Evolutionary conservation across 805 yeast species (phyloP), one percentile per base, ranked within the genome.

Genomic region (Metschnikowia peoriensis): DNA sequence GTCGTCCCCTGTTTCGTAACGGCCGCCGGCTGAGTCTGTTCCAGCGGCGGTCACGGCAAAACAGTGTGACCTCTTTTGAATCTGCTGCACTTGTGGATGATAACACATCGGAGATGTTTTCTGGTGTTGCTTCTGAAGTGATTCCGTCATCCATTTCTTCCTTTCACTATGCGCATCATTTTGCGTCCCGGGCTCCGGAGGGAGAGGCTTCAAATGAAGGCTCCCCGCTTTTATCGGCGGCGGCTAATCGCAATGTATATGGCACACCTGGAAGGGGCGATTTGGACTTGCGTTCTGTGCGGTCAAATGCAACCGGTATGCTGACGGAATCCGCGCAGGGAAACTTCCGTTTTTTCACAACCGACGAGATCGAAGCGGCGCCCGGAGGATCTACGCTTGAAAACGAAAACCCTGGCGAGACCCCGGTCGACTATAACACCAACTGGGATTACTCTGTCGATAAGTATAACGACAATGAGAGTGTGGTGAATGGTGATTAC

Each of bases 381-480:
- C 94, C 88, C 49, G 97, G 97, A 44, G 79, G 93, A 1, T 88
- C 97, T 1, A 86, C 93, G 1, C 65, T 86, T 59, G 88, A 84
- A 55, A 79, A 81, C 60, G 88, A 84, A 55, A 79, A 81, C 59
- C 76, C 79, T 3, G 35, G 35, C 1, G 73, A 69, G 34, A 75
- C 78, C 34, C 78, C 80, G 0, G 80, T 87, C 22, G 94, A 88
- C 64, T 88, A 84, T 62, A 86, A 88, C 63, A 84, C 89, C 7
- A 77, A 82, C 59, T 87, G 94, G 87, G 91, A 88, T 56, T 76
- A 81, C 29, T 79, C 81, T 37, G 82, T 81, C 35, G 85, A 81
- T 50, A 60, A 76, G 66, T 62, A 61, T 57, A 67, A 68, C 55
- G 65, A 67, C 47, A 55, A 58, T 48, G 62, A 38, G 53, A 44